phyloP scores from a whole-genome alignment of 805 yeast genomes.

The Saccharomycopsis sp. region DNA sequence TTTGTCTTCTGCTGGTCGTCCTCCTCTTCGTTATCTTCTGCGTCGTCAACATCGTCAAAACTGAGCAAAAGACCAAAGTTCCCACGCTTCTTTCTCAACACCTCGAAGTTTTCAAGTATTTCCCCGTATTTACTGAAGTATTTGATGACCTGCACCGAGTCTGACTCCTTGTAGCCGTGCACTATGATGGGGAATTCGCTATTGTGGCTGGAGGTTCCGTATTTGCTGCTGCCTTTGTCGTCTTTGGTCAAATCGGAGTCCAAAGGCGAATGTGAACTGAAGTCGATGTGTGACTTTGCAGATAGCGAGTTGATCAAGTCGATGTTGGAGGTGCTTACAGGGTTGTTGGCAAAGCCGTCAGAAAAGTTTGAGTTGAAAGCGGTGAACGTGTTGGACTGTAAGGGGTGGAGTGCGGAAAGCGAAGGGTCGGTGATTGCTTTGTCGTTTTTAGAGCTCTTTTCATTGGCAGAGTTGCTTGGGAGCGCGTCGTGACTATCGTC shows the following conservation, averaged over 20 bases:
- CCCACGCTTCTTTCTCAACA: constrained; percentile 23
- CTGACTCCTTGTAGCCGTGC: constrained; percentile 81
- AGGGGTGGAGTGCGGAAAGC: not conserved
- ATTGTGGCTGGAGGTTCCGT: constrained; percentile 2
- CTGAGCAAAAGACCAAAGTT: not conserved
- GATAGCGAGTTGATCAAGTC: not conserved
- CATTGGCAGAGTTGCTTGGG: not conserved
- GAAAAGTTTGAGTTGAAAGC: constrained; percentile 17
- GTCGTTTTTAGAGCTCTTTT: not conserved
- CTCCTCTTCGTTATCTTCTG: constrained; percentile 22
- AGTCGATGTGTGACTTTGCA: not conserved
- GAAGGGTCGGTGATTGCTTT: not conserved
- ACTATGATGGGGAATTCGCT: constrained; percentile 67
- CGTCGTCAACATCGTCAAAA: constrained; percentile 19
- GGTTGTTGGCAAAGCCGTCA: constrained; percentile 4
- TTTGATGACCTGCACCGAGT: constrained; percentile 58
- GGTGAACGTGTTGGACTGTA: constrained; percentile 15
- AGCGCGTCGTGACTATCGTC: not conserved
- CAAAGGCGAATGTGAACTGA: constrained; percentile 1
- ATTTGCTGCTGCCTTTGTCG: not conserved
- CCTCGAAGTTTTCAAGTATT: constrained; percentile 67
- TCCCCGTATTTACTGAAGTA: constrained; percentile 76
- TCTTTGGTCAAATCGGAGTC: not conserved
- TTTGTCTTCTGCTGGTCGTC: constrained; percentile 13
- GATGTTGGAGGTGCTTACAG: constrained; percentile 6